Evolutionary conservation across 768 basidiomycete genomes (phyloP).

Genomic region (Termitomyces heimii): DNA sequence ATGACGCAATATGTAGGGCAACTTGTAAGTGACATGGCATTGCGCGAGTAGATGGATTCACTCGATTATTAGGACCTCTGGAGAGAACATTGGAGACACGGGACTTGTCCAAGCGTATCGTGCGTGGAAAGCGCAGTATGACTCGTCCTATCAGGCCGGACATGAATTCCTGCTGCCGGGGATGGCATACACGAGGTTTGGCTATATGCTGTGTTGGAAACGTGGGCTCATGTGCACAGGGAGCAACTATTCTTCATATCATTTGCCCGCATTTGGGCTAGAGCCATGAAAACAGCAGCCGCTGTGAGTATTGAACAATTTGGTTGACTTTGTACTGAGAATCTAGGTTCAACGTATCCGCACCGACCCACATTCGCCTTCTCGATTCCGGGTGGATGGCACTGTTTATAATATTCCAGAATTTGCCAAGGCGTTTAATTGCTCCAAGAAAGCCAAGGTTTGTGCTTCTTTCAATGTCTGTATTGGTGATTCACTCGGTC

Average conservation of each 20-base stretch:
- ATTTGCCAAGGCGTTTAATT: slow-evolving; percentile 85
- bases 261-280: slow-evolving; percentile 85
- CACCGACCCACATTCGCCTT: slow-evolving; percentile 87
- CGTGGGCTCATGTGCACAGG: slow-evolving; percentile 26
- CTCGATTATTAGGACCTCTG: slow-evolving; percentile 61
- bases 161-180: slow-evolving; percentile 80
- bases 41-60: background rate
- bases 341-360: slow-evolving; percentile 68
- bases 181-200: slow-evolving; percentile 64
- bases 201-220: background rate
- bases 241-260: slow-evolving; percentile 95
- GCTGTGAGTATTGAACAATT: slow-evolving; percentile 40
- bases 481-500: background rate
- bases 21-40: slow-evolving; percentile 43
- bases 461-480: slow-evolving; percentile 14
- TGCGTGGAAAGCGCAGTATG: slow-evolving; percentile 83
- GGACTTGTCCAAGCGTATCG: slow-evolving; percentile 83
- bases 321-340: background rate
- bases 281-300: slow-evolving; percentile 71
- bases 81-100: slow-evolving; percentile 87
- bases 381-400: slow-evolving; percentile 74
- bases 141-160: too few species aligned
- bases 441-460: slow-evolving; percentile 70
- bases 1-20: slow-evolving; percentile 44
- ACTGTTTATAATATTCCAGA: slow-evolving; percentile 84